A percentile compares a stretch with the other conserved stretches of the same genome.
These are phyloP conservation scores for Alternaria triticina DNA, from an alignment of 2,329 filamentous ascomycete species.

Conservation along the genomic window DNA sequence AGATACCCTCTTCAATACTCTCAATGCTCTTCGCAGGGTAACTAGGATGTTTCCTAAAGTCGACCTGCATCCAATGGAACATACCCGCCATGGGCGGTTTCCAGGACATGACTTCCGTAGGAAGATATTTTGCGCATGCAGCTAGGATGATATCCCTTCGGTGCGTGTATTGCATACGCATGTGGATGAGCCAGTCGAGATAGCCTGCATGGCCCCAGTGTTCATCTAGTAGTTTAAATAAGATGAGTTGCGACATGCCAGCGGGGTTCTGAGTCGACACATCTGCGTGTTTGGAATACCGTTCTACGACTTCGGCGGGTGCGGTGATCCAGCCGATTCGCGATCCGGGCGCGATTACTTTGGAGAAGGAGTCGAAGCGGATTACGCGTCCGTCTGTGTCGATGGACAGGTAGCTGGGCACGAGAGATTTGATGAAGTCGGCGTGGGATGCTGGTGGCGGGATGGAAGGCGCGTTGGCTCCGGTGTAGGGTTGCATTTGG, in stretches of 20 bases:
- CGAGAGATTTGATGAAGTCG: constrained; percentile 74
- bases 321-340: constrained; percentile 89
- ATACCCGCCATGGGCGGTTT: constrained; percentile 83
- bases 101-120: constrained; percentile 78
- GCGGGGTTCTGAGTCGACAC: constrained; percentile 83
- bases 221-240: constrained; percentile 91
- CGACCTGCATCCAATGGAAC: constrained; percentile 86
- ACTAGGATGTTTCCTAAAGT: constrained; percentile 70
- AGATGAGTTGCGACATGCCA: constrained; percentile 80
- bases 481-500: constrained; percentile 80
- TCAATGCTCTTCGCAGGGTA: constrained; percentile 58
- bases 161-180: constrained; percentile 80
- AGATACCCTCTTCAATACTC: constrained; percentile 84
- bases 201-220: constrained; percentile 93
- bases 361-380: constrained; percentile 92
- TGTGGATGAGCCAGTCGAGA: constrained; percentile 83
- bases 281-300: constrained; percentile 83
- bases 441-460: constrained; percentile 68
- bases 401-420: constrained; percentile 78
- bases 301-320: constrained; percentile 81
- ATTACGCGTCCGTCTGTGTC: constrained; percentile 88
- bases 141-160: constrained; percentile 77
- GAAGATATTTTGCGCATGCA: constrained; percentile 81
- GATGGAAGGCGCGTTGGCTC: constrained; percentile 57
- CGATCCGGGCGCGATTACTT: constrained; percentile 83